Conservation (phyloP, 352 stramenopile genomes). For the Phytophthora pistaciae region DNA sequence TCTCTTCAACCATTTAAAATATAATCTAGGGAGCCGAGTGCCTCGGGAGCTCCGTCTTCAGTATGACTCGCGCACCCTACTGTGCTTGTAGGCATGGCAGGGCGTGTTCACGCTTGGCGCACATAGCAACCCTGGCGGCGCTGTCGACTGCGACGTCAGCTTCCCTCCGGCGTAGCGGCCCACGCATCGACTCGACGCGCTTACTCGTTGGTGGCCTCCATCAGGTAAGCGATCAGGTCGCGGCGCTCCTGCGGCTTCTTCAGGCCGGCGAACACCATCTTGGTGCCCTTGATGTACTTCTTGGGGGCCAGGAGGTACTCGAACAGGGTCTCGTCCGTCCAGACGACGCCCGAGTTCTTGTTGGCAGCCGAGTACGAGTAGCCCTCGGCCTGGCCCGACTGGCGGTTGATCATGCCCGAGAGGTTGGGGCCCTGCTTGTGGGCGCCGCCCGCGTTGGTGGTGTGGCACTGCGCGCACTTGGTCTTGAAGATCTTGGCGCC, state of each 20-base stretch:
- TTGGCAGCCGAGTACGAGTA: slow-evolving; percentile 99
- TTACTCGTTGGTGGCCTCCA: slow-evolving; percentile 73
- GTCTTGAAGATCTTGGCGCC: slow-evolving; percentile 98
- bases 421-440: slow-evolving; percentile 99
- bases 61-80: slow-evolving; percentile 1
- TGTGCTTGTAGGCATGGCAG: background rate
- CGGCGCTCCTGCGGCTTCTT: slow-evolving; percentile 98
- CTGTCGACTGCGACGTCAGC: slow-evolving; percentile 6
- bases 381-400: slow-evolving; percentile 96
- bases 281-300: slow-evolving; percentile 99
- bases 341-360: slow-evolving; percentile 98
- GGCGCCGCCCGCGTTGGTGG: slow-evolving; percentile 84
- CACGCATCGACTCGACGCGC: background rate
- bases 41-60: slow-evolving; percentile 4
- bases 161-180: slow-evolving; percentile 13
- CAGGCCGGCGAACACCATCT: slow-evolving; percentile 99
- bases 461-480: slow-evolving; percentile 97
- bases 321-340: slow-evolving; percentile 98
- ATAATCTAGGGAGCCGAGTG: slow-evolving; percentile 40
- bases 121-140: slow-evolving; percentile 13
- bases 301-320: slow-evolving; percentile 99
- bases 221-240: slow-evolving; percentile 99
- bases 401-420: slow-evolving; percentile 96
- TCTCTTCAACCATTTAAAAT: slow-evolving; percentile 41
- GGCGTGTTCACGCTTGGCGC: slow-evolving; percentile 2